These are phyloP conservation scores for Hanseniaspora valbyensis DNA, from an alignment of 805 yeast genomes.

Conservation along the genomic window DNA sequence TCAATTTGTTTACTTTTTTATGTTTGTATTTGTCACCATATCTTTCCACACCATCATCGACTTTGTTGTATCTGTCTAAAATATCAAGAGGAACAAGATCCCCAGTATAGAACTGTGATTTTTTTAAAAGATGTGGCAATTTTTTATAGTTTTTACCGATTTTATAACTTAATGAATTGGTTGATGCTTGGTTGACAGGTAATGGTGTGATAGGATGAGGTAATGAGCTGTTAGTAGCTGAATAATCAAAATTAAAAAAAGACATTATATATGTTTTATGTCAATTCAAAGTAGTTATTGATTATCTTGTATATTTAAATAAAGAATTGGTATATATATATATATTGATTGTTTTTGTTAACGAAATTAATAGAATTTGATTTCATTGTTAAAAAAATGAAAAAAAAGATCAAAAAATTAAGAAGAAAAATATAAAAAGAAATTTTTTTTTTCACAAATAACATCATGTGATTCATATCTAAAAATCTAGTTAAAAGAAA, in stretches of 20 bases:
- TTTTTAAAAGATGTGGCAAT: slow-evolving; percentile 1
- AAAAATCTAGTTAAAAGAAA: too few relatives aligned
- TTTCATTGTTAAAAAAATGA: not conserved
- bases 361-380: not conserved
- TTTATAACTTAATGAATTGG: slow-evolving; percentile 6
- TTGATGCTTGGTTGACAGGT: slow-evolving; percentile 11
- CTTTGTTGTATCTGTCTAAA: slow-evolving; percentile 21
- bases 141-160: slow-evolving; percentile 12
- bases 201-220: slow-evolving; percentile 13
- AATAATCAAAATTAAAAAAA: slow-evolving; percentile 12
- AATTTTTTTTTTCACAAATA: too few relatives aligned
- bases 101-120: slow-evolving; percentile 14
- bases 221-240: slow-evolving; percentile 15
- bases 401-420: not conserved
- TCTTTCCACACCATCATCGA: slow-evolving; percentile 63
- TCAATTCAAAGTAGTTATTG: too few relatives aligned
- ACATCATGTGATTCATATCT: too few relatives aligned
- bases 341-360: slow-evolving; percentile 5
- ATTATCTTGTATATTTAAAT: too few relatives aligned
- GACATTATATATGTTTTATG: not conserved
- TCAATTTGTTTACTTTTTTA: slow-evolving; percentile 34
- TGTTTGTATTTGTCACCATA: slow-evolving; percentile 72
- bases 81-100: slow-evolving; percentile 14
- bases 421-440: too few relatives aligned
- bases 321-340: not conserved